A percentile compares a stretch with the other conserved stretches of the same genome.
phyloP scores from a whole-genome alignment of 2,329 filamentous ascomycete genomes.

The Paradendryphiella salina region DNA sequence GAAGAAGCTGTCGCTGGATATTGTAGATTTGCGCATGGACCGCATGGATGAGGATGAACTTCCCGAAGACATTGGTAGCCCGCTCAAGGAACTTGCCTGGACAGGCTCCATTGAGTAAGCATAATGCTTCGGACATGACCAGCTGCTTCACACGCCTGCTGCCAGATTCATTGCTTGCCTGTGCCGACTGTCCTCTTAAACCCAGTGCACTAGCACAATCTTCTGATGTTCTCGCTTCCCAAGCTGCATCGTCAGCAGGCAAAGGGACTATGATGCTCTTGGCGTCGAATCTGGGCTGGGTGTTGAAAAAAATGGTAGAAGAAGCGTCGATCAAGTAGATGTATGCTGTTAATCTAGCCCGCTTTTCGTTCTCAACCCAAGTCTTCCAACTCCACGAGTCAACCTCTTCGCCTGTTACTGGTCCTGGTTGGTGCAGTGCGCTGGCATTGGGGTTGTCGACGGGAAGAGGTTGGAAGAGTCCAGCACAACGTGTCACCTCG shows the following conservation, averaged over 20 bases:
- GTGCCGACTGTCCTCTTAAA: conserved; percentile 61
- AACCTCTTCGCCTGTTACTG: conserved; percentile 48
- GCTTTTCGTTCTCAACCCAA: conserved; percentile 73
- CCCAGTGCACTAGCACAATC: conserved; percentile 69
- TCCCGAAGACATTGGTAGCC: conserved; percentile 71
- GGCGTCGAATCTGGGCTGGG: conserved; percentile 63
- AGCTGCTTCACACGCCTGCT: conserved; percentile 67
- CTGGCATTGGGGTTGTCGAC: conserved; percentile 57
- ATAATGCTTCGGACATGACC: conserved; percentile 64
- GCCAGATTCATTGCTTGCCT: conserved; percentile 64
- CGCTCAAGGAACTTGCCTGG: conserved; percentile 64
- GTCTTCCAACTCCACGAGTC: conserved; percentile 65
- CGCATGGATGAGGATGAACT: conserved; percentile 72
- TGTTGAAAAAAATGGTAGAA: conserved; percentile 72
- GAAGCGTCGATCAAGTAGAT: conserved; percentile 67
- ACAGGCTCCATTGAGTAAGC: conserved; percentile 62
- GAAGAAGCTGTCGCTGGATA: conserved; percentile 52
- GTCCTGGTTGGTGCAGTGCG: conserved; percentile 62
- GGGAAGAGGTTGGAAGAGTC: conserved; percentile 59
- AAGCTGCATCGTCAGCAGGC: conserved; percentile 72
- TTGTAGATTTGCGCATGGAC: conserved; percentile 66
- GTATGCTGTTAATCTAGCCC: conserved; percentile 66
- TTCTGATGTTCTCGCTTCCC: conserved; percentile 64
- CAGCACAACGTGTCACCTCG: conserved; percentile 60
- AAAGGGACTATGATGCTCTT: conserved; percentile 69